These are phyloP conservation scores for Sergeia podlipaevii DNA, from an alignment of 208 protist species.

Conservation along the genomic window DNA sequence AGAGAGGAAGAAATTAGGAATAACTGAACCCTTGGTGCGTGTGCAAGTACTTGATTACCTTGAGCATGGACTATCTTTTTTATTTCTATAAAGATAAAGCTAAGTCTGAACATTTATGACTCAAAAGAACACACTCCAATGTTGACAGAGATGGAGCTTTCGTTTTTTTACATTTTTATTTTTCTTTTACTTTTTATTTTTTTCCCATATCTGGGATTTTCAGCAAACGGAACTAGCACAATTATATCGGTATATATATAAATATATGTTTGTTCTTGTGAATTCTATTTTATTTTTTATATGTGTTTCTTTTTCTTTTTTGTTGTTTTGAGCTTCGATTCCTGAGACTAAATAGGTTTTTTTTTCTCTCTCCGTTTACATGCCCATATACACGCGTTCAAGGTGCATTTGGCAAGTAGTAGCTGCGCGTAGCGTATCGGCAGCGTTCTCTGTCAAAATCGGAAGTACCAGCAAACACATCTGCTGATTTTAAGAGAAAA, in stretches of 20 bases:
- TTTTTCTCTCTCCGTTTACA: too few species aligned
- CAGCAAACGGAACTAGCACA: not conserved
- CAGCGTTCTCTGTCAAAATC: too few species aligned
- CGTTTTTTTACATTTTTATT: conserved; percentile 4
- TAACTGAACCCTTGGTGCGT: too few species aligned
- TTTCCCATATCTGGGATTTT: not conserved
- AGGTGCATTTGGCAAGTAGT: too few species aligned
- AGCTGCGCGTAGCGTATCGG: too few species aligned
- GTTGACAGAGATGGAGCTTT: not conserved
- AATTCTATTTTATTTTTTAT: not conserved
- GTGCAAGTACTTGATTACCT: too few species aligned
- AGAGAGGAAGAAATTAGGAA: too few species aligned
- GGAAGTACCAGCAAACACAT: too few species aligned
- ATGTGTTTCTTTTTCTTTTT: not conserved
- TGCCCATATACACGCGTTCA: too few species aligned
- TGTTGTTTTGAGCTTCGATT: not conserved
- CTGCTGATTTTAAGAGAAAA: too few species aligned
- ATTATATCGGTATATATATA: not conserved
- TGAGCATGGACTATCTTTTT: conserved; percentile 3
- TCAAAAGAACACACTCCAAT: not conserved
- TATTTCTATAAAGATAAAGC: conserved; percentile 1
- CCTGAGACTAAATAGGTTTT: too few species aligned
- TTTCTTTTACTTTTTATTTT: conserved; percentile 9
- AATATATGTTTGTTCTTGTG: not conserved
- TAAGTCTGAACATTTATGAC: conserved; percentile 2